Conservation (phyloP, 352 stramenopile species). For the Pythium biforme region DNA sequence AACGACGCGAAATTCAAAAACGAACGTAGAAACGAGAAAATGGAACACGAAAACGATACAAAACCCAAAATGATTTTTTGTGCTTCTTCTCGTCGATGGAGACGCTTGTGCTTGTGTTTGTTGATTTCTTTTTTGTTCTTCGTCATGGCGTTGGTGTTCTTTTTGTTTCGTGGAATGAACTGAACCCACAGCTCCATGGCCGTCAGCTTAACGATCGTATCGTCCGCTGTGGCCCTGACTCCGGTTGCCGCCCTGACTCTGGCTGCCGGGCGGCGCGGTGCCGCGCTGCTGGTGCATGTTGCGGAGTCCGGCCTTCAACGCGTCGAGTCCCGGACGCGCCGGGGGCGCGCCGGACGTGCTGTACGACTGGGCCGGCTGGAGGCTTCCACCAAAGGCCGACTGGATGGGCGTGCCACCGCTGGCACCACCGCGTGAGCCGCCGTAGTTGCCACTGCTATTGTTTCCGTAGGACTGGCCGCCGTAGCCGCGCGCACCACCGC, state of each 20-base stretch:
- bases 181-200: too few species aligned
- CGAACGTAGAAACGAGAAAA: conserved; percentile 6
- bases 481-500: conserved; percentile 25
- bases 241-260: conserved; percentile 14
- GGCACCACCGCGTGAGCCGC: background rate
- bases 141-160: too few species aligned
- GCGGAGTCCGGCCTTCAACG: conserved; percentile 75
- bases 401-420: conserved; percentile 43
- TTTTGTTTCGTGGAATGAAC: too few species aligned
- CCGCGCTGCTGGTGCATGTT: conserved; percentile 84
- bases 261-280: conserved; percentile 16
- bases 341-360: conserved; percentile 38
- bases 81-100: background rate
- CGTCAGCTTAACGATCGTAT: conserved; percentile 69
- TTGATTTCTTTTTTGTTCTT: background rate
- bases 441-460: conserved; percentile 9
- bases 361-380: conserved; percentile 53
- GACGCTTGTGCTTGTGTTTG: background rate
- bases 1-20: background rate
- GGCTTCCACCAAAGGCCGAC: conserved; percentile 55
- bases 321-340: conserved; percentile 55
- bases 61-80: conserved; percentile 3
- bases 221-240: conserved; percentile 31
- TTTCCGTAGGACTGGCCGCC: conserved; percentile 28
- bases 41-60: background rate